phyloP scores from a whole-genome alignment of 352 stramenopile genomes.

The Phytophthora pini region DNA sequence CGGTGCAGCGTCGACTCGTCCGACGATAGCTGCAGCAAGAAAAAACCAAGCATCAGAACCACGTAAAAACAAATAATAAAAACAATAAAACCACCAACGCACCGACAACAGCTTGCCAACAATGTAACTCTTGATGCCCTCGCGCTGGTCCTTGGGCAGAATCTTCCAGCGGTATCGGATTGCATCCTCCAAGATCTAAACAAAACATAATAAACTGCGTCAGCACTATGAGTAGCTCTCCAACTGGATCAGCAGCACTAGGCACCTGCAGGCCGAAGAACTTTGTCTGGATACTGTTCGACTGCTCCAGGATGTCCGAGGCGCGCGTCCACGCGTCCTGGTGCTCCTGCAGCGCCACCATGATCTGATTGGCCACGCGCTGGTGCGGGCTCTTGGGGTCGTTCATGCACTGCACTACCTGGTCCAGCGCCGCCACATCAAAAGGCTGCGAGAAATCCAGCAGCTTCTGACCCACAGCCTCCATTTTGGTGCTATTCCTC shows the following conservation, averaged over 20 bases:
- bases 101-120: slow-evolving; percentile 96
- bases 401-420: slow-evolving; percentile 97
- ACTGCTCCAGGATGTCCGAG: slow-evolving; percentile 97
- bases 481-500: slow-evolving; percentile 51
- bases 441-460: slow-evolving; percentile 96
- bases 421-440: slow-evolving; percentile 95
- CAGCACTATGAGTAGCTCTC: background rate
- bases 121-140: slow-evolving; percentile 99
- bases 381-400: slow-evolving; percentile 95
- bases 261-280: slow-evolving; percentile 92
- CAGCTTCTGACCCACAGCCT: slow-evolving; percentile 91
- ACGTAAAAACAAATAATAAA: slow-evolving; percentile 11
- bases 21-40: slow-evolving; percentile 76
- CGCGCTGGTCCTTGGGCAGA: slow-evolving; percentile 95
- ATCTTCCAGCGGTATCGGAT: slow-evolving; percentile 98
- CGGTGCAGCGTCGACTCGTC: slow-evolving; percentile 89
- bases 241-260: background rate
- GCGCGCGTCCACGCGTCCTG: slow-evolving; percentile 93
- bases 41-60: background rate
- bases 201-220: slow-evolving; percentile 4
- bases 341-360: slow-evolving; percentile 94
- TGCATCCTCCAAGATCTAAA: slow-evolving; percentile 96
- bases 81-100: slow-evolving; percentile 9
- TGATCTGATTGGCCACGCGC: slow-evolving; percentile 92
- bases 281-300: slow-evolving; percentile 87